These are phyloP conservation scores for Castanea mollissima DNA, from an alignment of 306 rosid species.

Conservation along the genomic window DNA sequence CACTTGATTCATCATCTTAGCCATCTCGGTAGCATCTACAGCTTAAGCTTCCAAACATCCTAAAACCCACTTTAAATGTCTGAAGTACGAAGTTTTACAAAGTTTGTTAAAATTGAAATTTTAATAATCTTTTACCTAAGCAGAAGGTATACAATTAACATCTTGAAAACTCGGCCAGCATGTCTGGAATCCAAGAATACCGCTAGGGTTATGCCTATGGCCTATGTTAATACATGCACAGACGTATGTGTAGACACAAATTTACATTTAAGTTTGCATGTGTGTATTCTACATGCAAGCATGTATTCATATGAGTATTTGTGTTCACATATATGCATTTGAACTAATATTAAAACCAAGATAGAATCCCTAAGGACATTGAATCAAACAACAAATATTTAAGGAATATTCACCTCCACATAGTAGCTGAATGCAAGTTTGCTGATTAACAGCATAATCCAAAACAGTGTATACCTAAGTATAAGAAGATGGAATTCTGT, in stretches of 20 bases:
- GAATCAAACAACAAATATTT: background rate
- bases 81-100: too few species aligned
- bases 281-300: background rate
- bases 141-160: background rate
- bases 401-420: slow-evolving; percentile 70
- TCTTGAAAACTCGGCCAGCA: background rate
- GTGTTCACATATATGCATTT: background rate
- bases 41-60: too few species aligned
- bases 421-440: slow-evolving; percentile 95
- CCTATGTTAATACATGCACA: background rate
- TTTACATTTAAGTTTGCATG: background rate
- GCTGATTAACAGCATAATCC: slow-evolving; percentile 89
- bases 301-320: background rate
- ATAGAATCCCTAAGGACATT: background rate
- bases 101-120: too few species aligned
- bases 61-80: too few species aligned
- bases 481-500: slow-evolving; percentile 24
- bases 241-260: background rate
- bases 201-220: background rate
- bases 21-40: too few species aligned
- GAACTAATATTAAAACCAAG: background rate
- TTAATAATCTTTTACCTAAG: too few species aligned
- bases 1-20: too few species aligned
- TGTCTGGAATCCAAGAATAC: background rate
- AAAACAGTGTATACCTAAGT: slow-evolving; percentile 83